A percentile compares a stretch with the other conserved stretches of the same genome.
These are phyloP conservation scores for Penicillium dipodomyicola DNA, from an alignment of 495 filamentous ascomycete genomes.

Conservation along the genomic window DNA sequence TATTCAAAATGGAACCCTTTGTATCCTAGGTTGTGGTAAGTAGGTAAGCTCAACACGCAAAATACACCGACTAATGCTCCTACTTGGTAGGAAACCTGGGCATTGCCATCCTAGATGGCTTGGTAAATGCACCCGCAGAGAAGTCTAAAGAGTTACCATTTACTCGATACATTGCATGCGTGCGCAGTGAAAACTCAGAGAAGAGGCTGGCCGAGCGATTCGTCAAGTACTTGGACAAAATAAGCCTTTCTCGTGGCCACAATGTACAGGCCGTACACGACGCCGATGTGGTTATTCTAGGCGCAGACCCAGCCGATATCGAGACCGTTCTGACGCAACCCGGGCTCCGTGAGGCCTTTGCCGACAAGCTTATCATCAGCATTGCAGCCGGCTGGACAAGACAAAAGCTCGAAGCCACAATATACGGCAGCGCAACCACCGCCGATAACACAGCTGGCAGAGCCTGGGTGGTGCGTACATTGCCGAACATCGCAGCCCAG, in stretches of 20 bases:
- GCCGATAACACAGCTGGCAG: slow-evolving; percentile 11
- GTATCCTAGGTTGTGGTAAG: slow-evolving; percentile 41
- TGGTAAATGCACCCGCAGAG: slow-evolving; percentile 19
- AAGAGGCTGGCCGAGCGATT: slow-evolving; percentile 19
- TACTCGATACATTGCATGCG: slow-evolving; percentile 33
- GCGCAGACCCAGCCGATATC: slow-evolving; percentile 33
- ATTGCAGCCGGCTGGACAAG: slow-evolving; percentile 43
- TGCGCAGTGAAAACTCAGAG: slow-evolving; percentile 28
- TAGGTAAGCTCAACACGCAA: neutral
- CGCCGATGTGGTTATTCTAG: slow-evolving; percentile 34
- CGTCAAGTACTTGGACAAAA: slow-evolving; percentile 14
- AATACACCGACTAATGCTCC: neutral
- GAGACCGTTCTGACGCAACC: slow-evolving; percentile 25
- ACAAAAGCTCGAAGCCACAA: slow-evolving; percentile 28
- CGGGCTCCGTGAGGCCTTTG: slow-evolving; percentile 24
- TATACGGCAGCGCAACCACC: slow-evolving; percentile 27
- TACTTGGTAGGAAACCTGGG: slow-evolving; percentile 36
- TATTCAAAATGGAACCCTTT: slow-evolving; percentile 26
- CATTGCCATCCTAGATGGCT: slow-evolving; percentile 35
- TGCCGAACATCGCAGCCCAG: slow-evolving; percentile 42
- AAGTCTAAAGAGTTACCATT: slow-evolving; percentile 21
- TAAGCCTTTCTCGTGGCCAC: slow-evolving; percentile 18
- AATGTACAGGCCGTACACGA: slow-evolving; percentile 24
- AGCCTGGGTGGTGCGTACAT: slow-evolving; percentile 35
- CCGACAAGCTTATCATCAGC: slow-evolving; percentile 39